Conservation (phyloP, 1,284 basidiomycete species). For the Rhodotorula sp. region DNA sequence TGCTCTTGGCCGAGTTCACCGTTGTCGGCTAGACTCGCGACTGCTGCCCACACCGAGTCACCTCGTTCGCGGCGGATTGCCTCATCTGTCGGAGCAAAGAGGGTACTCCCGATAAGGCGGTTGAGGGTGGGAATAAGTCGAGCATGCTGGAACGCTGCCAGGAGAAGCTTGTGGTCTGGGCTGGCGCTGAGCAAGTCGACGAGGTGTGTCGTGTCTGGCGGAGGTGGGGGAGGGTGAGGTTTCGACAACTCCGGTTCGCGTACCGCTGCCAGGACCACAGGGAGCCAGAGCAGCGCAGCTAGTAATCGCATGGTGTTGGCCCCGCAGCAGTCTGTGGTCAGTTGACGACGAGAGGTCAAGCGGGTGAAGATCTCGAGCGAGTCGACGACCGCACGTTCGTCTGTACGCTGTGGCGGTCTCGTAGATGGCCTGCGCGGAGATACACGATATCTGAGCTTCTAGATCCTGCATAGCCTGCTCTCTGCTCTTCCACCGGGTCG, state of each 20-base stretch:
- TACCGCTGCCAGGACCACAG: not conserved
- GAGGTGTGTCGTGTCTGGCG: slow-evolving; percentile 50
- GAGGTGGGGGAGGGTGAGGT: not conserved
- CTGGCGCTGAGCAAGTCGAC: slow-evolving; percentile 67
- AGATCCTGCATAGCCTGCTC: too few species aligned
- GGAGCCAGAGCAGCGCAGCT: not conserved
- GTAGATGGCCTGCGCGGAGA: too few species aligned
- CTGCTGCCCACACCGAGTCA: slow-evolving; percentile 14
- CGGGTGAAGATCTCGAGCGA: not conserved
- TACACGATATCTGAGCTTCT: too few species aligned
- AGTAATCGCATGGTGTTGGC: not conserved
- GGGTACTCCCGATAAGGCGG: slow-evolving; percentile 72
- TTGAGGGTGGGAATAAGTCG: slow-evolving; percentile 90
- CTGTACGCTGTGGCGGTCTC: too few species aligned
- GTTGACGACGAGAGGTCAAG: not conserved
- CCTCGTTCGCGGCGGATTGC: slow-evolving; percentile 60
- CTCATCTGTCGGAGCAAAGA: slow-evolving; percentile 94
- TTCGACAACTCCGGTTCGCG: too few species aligned
- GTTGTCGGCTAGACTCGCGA: slow-evolving; percentile 2
- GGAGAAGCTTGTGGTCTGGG: slow-evolving; percentile 58
- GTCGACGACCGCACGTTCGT: not conserved
- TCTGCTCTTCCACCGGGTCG: too few species aligned
- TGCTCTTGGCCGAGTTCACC: slow-evolving; percentile 9
- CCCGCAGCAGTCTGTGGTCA: not conserved
- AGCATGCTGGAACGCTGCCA: slow-evolving; percentile 78